phyloP scores from a whole-genome alignment of 805 yeast species.

The Starmerella geochares region DNA sequence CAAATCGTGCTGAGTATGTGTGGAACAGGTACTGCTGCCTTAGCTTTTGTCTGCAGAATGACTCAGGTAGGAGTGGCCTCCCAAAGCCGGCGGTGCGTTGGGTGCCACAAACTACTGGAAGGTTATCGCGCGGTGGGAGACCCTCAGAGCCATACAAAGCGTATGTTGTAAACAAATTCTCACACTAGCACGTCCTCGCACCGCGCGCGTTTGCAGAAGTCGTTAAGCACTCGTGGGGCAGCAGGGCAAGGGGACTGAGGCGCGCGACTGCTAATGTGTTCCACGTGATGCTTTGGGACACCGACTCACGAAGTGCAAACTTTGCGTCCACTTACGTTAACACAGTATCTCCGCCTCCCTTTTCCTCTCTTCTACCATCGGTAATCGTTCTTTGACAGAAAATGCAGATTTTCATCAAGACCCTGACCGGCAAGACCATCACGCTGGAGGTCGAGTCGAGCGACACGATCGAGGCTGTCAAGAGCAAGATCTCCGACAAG shows the following conservation, averaged over 20 bases:
- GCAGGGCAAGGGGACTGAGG: background rate
- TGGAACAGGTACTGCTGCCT: background rate
- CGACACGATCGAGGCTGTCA: slow-evolving; percentile 97
- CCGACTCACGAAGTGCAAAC: slow-evolving; percentile 8
- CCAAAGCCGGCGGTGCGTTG: background rate
- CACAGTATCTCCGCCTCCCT: background rate
- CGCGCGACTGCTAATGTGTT: background rate
- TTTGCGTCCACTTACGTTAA: slow-evolving; percentile 7
- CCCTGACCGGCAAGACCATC: slow-evolving; percentile 97
- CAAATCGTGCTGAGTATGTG: slow-evolving; percentile 9
- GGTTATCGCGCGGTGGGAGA: background rate
- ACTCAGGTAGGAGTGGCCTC: background rate
- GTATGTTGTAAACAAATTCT: too few relatives aligned
- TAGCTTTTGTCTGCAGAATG: background rate
- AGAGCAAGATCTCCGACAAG: slow-evolving; percentile 97
- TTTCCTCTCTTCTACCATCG: slow-evolving; percentile 10
- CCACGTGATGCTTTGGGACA: background rate
- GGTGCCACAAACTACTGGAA: background rate
- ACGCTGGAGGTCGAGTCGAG: slow-evolving; percentile 98
- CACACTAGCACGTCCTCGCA: too few relatives aligned
- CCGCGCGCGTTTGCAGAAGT: too few relatives aligned
- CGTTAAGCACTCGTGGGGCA: too few relatives aligned
- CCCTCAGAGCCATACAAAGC: too few relatives aligned
- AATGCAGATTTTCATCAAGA: slow-evolving; percentile 86
- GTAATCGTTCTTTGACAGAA: slow-evolving; percentile 8